Evolutionary conservation across 805 yeast species (phyloP).

Genomic region (Kurtzmaniella fragi): DNA sequence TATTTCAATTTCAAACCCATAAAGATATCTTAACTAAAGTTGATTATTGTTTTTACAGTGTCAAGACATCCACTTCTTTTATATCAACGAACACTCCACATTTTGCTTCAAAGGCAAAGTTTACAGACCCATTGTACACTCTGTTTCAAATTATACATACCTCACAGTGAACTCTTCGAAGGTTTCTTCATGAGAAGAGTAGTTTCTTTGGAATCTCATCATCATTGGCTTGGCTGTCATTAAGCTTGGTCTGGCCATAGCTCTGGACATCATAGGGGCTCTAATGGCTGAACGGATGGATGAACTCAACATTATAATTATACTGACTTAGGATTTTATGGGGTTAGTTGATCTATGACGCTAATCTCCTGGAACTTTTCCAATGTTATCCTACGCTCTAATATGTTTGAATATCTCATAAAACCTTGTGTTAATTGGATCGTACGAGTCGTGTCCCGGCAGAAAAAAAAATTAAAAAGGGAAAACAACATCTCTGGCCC

Average conservation of each 20-base stretch:
- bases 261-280: slow-evolving; percentile 23
- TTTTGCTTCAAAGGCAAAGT: too few species aligned
- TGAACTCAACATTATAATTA: slow-evolving; percentile 29
- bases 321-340: neutral
- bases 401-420: slow-evolving; percentile 1
- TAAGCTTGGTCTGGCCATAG: slow-evolving; percentile 20
- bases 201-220: slow-evolving; percentile 47
- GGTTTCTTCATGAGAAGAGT: slow-evolving; percentile 83
- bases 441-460: slow-evolving; percentile 5
- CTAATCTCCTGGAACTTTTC: too few species aligned
- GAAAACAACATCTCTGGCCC: too few species aligned
- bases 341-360: too few species aligned
- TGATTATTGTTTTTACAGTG: too few species aligned
- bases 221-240: slow-evolving; percentile 8
- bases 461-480: neutral
- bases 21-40: too few species aligned
- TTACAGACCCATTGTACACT: neutral
- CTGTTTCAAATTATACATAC: slow-evolving; percentile 30
- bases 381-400: neutral
- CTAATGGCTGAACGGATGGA: slow-evolving; percentile 40
- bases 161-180: slow-evolving; percentile 89
- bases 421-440: slow-evolving; percentile 6
- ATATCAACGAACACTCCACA: too few species aligned
- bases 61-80: too few species aligned
- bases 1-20: too few species aligned